Evolutionary conservation across 1,284 basidiomycete species (phyloP), one percentile per base, ranked within the genome.

Genomic region (Porphyrellus sp.): DNA sequence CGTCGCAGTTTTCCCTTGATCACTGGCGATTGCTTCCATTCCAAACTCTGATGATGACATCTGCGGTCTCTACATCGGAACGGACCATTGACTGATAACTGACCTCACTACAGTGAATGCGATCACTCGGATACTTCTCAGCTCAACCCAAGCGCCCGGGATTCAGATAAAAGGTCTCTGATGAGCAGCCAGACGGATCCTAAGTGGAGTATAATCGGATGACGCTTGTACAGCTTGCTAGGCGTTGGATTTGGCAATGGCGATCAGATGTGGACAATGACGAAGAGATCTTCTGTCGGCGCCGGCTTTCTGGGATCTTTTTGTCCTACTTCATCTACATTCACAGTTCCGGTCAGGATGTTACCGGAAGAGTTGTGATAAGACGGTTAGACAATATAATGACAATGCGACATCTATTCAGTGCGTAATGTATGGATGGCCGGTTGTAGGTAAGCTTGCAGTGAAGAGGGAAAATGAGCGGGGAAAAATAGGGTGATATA

Each of bases 111-210:
- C 30, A 91, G 90, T 82, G 25, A 86, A 83, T 43, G 73, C 80
- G 11, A 88, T 94, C 61, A 78, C 74, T 33, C 84, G 85, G 59
- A 85, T 93, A 21, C 77, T 91, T 59, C 77, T 97, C 51, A 93
- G 89, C 70, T 91, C 93, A 24, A 84, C 82, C 33, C 86, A 89
- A 65, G 93, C 93, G 16, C 93, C 93, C 20, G 87, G 89, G 18
- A 91, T 96, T 67, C 82, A 80, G 58, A 80, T 91, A 63, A 71
- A 64, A 46, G 68, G 69, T 43, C 44, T 67, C 39, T 67, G 51
- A 69, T 58, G 46, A 25, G 41, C 38, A 8, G n/a, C 34, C 21
- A 20, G 37, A 27, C 18, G 37, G 33, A 46, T 46, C 16, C 30
- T 31, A 25, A 45, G 23, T 16, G 33, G 35, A 9, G 46, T 48